Evolutionary conservation across 345 rosid species (phyloP).

Genomic region (Salix suchowensis): DNA sequence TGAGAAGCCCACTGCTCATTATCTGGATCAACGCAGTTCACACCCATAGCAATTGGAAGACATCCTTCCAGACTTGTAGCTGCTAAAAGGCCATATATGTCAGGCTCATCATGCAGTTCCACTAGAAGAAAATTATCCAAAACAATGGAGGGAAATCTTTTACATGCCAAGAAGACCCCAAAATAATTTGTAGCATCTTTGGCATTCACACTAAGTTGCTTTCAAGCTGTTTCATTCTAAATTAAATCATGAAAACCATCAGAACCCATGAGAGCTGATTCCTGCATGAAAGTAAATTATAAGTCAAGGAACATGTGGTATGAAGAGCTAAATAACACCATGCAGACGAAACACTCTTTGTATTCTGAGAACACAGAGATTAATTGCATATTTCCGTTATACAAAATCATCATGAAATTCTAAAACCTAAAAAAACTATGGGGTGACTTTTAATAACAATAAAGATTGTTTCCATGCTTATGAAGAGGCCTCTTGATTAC

Average conservation of each 20-base stretch:
- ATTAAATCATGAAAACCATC: slow-evolving; percentile 46
- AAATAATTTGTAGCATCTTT: slow-evolving; percentile 36
- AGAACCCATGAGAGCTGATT: slow-evolving; percentile 47
- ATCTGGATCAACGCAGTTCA: slow-evolving; percentile 46
- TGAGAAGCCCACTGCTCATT: slow-evolving; percentile 43
- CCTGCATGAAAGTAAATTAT: slow-evolving; percentile 36
- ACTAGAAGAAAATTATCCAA: slow-evolving; percentile 60
- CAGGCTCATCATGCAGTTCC: slow-evolving; percentile 51
- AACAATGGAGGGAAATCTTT: slow-evolving; percentile 69
- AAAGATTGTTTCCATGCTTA: background rate
- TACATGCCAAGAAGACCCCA: slow-evolving; percentile 54
- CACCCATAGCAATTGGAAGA: slow-evolving; percentile 31
- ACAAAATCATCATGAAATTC: background rate
- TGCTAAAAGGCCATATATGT: slow-evolving; percentile 26
- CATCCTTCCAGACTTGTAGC: slow-evolving; percentile 33
- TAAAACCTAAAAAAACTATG: background rate
- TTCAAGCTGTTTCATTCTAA: slow-evolving; percentile 39
- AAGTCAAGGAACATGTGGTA: background rate
- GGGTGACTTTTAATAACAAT: background rate
- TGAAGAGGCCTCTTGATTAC: background rate
- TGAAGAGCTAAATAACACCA: background rate
- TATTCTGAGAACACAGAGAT: background rate
- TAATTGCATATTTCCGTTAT: background rate
- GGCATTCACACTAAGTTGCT: slow-evolving; percentile 29
- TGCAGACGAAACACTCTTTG: background rate